phyloP scores from a whole-genome alignment of 768 basidiomycete genomes.

The Boletus pseudo-olivaceus region DNA sequence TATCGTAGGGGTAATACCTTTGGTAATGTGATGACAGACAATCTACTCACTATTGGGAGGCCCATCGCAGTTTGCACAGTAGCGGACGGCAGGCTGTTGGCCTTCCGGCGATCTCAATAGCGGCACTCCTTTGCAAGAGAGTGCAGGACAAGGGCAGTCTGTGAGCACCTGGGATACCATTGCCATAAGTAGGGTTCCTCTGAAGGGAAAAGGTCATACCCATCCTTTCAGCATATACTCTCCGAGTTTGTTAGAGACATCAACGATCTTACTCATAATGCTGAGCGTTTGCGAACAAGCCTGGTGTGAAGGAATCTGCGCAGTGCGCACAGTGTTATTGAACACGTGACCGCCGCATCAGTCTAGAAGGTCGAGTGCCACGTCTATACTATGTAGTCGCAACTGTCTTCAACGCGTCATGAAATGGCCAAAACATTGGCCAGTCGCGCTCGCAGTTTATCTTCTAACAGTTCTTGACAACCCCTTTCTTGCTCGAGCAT shows the following conservation, averaged over 20 bases:
- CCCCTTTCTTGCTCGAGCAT: constrained; percentile 12
- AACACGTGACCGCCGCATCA: constrained; percentile 19
- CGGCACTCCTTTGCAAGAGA: constrained; percentile 56
- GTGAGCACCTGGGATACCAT: constrained; percentile 51
- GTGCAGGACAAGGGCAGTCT: constrained; percentile 55
- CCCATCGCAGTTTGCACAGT: constrained; percentile 67
- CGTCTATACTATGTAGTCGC: constrained; percentile 14
- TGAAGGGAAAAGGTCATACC: constrained; percentile 36
- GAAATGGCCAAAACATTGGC: constrained; percentile 49
- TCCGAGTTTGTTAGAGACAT: constrained; percentile 62
- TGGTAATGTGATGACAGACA: neutral
- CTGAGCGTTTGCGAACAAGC: constrained; percentile 3
- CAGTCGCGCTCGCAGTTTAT: constrained; percentile 41
- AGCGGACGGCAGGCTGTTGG: constrained; percentile 40
- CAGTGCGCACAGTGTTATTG: neutral
- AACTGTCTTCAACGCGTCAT: constrained; percentile 20
- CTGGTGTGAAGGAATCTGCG: neutral
- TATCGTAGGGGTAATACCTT: constrained; percentile 6
- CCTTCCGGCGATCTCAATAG: constrained; percentile 68
- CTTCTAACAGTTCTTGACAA: constrained; percentile 39
- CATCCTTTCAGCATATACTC: constrained; percentile 76
- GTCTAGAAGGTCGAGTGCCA: constrained; percentile 10
- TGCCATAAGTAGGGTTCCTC: constrained; percentile 5
- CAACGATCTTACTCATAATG: constrained; percentile 48
- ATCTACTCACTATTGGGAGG: constrained; percentile 31